A percentile compares a stretch with the other conserved stretches of the same genome.
phyloP scores from a whole-genome alignment of 2,329 filamentous ascomycete species.

The Monosporascus sp. region DNA sequence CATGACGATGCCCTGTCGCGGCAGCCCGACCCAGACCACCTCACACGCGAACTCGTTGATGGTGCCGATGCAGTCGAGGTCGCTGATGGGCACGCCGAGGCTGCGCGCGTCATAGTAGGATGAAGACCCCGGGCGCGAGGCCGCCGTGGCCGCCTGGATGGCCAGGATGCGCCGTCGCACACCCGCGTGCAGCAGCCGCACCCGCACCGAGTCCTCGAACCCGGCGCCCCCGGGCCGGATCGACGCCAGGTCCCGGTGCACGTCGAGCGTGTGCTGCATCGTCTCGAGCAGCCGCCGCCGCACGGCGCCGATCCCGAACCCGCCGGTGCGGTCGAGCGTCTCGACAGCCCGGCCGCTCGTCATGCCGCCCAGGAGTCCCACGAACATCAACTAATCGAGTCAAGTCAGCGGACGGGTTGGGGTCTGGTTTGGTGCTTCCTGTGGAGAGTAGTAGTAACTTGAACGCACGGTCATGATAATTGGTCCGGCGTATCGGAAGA shows the following conservation, averaged over 20 bases:
- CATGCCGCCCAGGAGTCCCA: conserved; percentile 62
- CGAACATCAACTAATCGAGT: conserved; percentile 42
- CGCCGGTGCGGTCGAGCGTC: conserved; percentile 67
- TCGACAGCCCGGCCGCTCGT: conserved; percentile 69
- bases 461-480: conserved; percentile 50
- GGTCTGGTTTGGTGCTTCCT: too few relatives aligned
- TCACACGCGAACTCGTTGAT: conserved; percentile 65
- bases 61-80: conserved; percentile 69
- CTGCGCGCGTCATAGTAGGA: conserved; percentile 56
- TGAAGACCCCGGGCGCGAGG: conserved; percentile 34
- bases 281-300: conserved; percentile 62
- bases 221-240: conserved; percentile 65
- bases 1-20: conserved; percentile 66
- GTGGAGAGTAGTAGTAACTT: neutral
- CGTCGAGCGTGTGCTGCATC: conserved; percentile 69
- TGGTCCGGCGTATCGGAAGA: conserved; percentile 69
- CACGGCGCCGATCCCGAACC: conserved; percentile 64
- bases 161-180: conserved; percentile 56
- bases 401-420: too few relatives aligned
- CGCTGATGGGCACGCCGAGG: conserved; percentile 66
- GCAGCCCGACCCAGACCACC: conserved; percentile 60
- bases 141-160: conserved; percentile 51
- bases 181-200: conserved; percentile 63
- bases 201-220: conserved; percentile 59
- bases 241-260: conserved; percentile 57